A percentile compares a stretch with the other conserved stretches of the same genome.
phyloP scores from a whole-genome alignment of 345 rosid species.

The Citrus medica region DNA sequence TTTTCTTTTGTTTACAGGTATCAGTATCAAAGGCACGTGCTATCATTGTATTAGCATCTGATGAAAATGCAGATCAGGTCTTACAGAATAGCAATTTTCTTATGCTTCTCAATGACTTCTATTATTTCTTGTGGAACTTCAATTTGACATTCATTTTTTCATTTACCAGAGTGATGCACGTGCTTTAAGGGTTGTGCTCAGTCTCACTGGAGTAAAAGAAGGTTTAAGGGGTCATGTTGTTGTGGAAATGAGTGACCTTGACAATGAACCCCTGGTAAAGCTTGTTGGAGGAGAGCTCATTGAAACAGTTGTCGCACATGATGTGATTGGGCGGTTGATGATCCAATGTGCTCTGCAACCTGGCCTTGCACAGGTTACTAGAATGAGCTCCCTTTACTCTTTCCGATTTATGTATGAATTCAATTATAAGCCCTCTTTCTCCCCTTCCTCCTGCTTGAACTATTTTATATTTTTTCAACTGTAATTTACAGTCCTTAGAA shows the following conservation, averaged over 20 bases:
- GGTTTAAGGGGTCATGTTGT: constrained; percentile 91
- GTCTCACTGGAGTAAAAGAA: constrained; percentile 83
- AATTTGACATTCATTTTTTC: constrained; percentile 8
- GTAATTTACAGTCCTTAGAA: background rate
- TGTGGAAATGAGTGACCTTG: constrained; percentile 94
- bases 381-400: constrained; percentile 1
- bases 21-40: constrained; percentile 92
- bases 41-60: constrained; percentile 77
- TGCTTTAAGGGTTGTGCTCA: constrained; percentile 87
- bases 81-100: constrained; percentile 1
- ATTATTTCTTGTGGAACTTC: constrained; percentile 14
- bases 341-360: constrained; percentile 93
- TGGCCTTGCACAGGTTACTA: constrained; percentile 84
- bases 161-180: constrained; percentile 78
- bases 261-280: constrained; percentile 90
- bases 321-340: constrained; percentile 95
- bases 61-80: constrained; percentile 97
- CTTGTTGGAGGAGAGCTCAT: constrained; percentile 92
- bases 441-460: too few species aligned
- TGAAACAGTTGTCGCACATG: constrained; percentile 95
- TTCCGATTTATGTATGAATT: background rate
- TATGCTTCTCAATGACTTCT: background rate
- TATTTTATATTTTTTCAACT: background rate
- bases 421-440: too few species aligned
- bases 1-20: constrained; percentile 41